Percentiles rank a stretch among this genome's conserved stretches.
Evolutionary conservation across 2,329 filamentous ascomycete species (phyloP).

Genomic region (Cladosporium colombiae): DNA sequence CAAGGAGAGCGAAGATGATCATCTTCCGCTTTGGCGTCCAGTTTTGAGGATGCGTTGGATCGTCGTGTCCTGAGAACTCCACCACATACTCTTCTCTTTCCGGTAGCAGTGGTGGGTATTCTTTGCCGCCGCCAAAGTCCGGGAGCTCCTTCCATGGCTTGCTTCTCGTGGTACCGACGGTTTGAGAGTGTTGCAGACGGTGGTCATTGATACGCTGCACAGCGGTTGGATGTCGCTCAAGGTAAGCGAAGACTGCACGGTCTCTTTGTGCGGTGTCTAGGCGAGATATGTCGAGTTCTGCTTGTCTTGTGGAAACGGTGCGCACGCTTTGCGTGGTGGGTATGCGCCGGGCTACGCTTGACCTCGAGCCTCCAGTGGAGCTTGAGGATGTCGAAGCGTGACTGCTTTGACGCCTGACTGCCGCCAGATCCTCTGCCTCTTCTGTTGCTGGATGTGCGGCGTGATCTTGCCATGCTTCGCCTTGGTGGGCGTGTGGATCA

Average conservation of each 20-base stretch:
- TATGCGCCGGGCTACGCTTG: slow-evolving; percentile 3
- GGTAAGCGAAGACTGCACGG: slow-evolving; percentile 40
- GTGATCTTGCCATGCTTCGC: slow-evolving; percentile 9
- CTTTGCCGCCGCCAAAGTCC: slow-evolving; percentile 71
- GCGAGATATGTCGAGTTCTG: slow-evolving; percentile 17
- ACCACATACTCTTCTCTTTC: slow-evolving; percentile 77
- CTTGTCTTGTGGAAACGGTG: slow-evolving; percentile 14
- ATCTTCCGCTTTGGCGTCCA: slow-evolving; percentile 78
- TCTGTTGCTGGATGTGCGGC: neutral
- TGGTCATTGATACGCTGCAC: slow-evolving; percentile 72
- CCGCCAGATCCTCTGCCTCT: slow-evolving; percentile 14
- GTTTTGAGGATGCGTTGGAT: slow-evolving; percentile 79
- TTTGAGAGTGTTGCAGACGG: slow-evolving; percentile 68
- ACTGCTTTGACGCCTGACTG: neutral
- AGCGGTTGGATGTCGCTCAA: slow-evolving; percentile 69
- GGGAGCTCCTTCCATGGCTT: slow-evolving; percentile 58
- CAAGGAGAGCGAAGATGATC: slow-evolving; percentile 65
- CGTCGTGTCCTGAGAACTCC: slow-evolving; percentile 77
- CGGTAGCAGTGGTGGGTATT: slow-evolving; percentile 69
- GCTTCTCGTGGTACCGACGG: slow-evolving; percentile 58
- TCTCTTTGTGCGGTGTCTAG: slow-evolving; percentile 44
- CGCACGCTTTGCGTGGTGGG: slow-evolving; percentile 11
- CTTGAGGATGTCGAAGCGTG: slow-evolving; percentile 8
- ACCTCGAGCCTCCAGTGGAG: neutral
- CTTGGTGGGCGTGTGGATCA: neutral